Evolutionary conservation across 2,329 filamentous ascomycete species (phyloP).

Genomic region (Apiospora sp.): DNA sequence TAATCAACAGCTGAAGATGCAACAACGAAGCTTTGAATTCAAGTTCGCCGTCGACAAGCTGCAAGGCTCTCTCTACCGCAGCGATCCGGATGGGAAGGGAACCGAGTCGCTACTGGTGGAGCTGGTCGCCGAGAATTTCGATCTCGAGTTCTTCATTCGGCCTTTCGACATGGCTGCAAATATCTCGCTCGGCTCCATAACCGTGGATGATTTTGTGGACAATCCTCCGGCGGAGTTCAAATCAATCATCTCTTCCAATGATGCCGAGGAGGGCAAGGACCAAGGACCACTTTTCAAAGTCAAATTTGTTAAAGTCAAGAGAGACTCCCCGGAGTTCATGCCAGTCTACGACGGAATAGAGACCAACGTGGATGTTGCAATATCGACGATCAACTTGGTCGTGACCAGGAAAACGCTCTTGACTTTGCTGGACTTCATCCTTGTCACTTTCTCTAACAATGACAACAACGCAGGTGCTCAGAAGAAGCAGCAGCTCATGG

Average conservation of each 20-base stretch:
- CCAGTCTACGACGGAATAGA: slow-evolving; percentile 91
- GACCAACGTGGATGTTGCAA: slow-evolving; percentile 87
- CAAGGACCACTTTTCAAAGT: slow-evolving; percentile 85
- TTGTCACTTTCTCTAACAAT: slow-evolving; percentile 83
- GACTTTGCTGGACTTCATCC: slow-evolving; percentile 91
- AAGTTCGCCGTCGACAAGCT: slow-evolving; percentile 95
- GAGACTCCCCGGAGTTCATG: slow-evolving; percentile 91
- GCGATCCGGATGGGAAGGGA: slow-evolving; percentile 78
- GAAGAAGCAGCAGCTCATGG: slow-evolving; percentile 22
- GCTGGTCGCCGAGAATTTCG: slow-evolving; percentile 87
- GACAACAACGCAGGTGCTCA: slow-evolving; percentile 36
- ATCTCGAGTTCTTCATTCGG: slow-evolving; percentile 85
- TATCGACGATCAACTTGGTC: slow-evolving; percentile 95
- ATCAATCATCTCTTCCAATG: slow-evolving; percentile 90
- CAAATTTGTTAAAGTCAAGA: slow-evolving; percentile 90
- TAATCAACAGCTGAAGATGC: slow-evolving; percentile 71
- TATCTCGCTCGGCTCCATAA: slow-evolving; percentile 84
- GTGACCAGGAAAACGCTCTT: slow-evolving; percentile 93
- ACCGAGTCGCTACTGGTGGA: slow-evolving; percentile 88
- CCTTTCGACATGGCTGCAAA: slow-evolving; percentile 94
- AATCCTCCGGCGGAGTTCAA: slow-evolving; percentile 91
- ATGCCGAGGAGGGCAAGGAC: slow-evolving; percentile 74
- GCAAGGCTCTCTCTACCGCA: slow-evolving; percentile 89
- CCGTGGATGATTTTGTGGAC: slow-evolving; percentile 94
- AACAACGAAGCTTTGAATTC: slow-evolving; percentile 93